Evolutionary conservation across 345 rosid genomes (phyloP).

Genomic region (Gossypium mustelinum): DNA sequence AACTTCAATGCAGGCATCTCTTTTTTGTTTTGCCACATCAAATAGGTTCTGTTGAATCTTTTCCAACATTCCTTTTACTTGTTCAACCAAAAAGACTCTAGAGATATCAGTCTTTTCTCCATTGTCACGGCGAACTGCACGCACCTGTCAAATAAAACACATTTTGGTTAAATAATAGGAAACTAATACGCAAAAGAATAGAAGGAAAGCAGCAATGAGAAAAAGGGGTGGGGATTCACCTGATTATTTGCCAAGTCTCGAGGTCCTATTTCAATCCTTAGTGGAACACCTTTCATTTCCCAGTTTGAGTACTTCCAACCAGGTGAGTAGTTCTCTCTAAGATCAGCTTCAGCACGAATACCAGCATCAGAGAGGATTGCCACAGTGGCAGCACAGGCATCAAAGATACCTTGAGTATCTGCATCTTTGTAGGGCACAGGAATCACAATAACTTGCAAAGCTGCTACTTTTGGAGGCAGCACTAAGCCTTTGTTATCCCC

Average conservation of each 20-base stretch:
- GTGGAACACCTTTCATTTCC: constrained; percentile 98
- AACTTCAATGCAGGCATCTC: constrained; percentile 66
- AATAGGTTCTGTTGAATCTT: constrained; percentile 66
- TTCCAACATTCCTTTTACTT: constrained; percentile 50
- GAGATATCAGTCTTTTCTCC: constrained; percentile 63
- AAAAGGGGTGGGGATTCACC: constrained; percentile 33
- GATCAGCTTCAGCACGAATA: constrained; percentile 68
- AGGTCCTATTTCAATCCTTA: constrained; percentile 96
- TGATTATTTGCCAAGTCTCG: constrained; percentile 77
- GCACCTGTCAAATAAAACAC: constrained; percentile 46
- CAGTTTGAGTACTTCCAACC: constrained; percentile 98
- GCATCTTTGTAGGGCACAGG: too few relatives aligned
- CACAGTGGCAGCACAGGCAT: constrained; percentile 79
- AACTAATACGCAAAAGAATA: background rate
- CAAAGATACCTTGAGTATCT: constrained; percentile 16
- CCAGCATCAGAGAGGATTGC: constrained; percentile 64
- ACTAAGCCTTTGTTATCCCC: constrained; percentile 88
- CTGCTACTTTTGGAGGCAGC: constrained; percentile 89
- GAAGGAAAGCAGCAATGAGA: background rate
- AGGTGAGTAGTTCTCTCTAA: constrained; percentile 88
- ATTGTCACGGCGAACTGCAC: constrained; percentile 82
- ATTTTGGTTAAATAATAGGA: constrained; percentile 2
- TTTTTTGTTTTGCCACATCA: constrained; percentile 57
- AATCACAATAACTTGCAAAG: constrained; percentile 62
- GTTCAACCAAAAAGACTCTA: constrained; percentile 52